Evolutionary conservation across 83 land plant species (phyloP).

Genomic region (Thuja plicata): DNA sequence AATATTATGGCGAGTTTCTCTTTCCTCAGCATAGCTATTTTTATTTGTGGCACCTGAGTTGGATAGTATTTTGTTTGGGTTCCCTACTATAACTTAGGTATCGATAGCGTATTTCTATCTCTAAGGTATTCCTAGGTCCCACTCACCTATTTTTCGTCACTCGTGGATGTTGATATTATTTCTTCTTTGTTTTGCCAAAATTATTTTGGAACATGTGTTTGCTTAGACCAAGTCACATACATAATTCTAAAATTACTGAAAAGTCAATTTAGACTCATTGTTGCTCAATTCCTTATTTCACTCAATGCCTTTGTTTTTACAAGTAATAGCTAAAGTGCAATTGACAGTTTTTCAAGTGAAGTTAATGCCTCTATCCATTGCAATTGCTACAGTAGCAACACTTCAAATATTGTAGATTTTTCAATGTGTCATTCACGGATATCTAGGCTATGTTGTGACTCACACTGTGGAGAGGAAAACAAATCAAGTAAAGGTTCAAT

Average conservation of each 20-base stretch:
- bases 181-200: not conserved
- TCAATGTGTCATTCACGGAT: not conserved
- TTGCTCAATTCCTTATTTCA: not conserved
- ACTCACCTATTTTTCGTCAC: not conserved
- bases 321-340: not conserved
- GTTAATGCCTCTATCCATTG: not conserved
- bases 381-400: not conserved
- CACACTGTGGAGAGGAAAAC: not conserved
- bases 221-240: not conserved
- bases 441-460: not conserved
- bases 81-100: not conserved
- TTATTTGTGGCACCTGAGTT: too few species aligned
- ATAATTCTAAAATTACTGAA: not conserved
- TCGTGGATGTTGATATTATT: too few species aligned
- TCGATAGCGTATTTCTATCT: not conserved
- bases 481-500: not conserved
- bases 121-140: not conserved
- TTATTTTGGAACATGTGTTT: not conserved
- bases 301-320: not conserved
- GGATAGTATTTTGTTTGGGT: not conserved
- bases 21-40: too few species aligned
- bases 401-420: not conserved
- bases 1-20: not conserved
- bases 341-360: not conserved
- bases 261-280: too few species aligned